These are phyloP conservation scores for Cicer chorassanicum DNA, from an alignment of 306 rosid species.

Conservation along the genomic window DNA sequence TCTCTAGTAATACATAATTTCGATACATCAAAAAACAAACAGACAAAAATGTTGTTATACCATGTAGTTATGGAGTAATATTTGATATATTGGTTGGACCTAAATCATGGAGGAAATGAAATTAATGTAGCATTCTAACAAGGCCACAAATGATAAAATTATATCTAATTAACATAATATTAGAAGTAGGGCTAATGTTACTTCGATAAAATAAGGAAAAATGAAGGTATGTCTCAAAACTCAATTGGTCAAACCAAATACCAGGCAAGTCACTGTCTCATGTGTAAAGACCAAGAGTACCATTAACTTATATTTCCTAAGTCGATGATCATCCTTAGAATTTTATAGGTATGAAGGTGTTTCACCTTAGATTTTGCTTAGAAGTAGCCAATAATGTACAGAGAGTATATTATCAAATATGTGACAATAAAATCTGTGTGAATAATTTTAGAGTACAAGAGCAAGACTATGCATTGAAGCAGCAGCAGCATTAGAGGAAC, in stretches of 20 bases:
- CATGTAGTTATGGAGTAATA: background rate
- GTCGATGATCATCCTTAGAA: no score
- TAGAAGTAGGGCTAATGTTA: background rate
- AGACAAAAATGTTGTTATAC: background rate
- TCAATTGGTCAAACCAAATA: no score
- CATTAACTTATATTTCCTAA: no score
- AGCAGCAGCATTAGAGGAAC: slow-evolving; percentile 61
- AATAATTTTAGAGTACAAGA: slow-evolving; percentile 58
- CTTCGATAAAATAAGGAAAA: no score
- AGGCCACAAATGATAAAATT: background rate
- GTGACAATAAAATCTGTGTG: slow-evolving; percentile 19
- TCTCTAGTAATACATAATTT: no score
- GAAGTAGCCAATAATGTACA: background rate
- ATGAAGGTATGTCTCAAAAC: no score
- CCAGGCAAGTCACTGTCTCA: no score
- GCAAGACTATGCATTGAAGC: slow-evolving; percentile 72
- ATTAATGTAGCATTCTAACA: background rate
- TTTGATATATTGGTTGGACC: background rate
- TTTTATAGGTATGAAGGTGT: no score
- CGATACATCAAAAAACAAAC: background rate
- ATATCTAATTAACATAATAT: background rate
- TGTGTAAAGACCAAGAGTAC: no score
- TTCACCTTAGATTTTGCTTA: no score
- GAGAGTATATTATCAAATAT: background rate
- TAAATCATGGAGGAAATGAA: background rate